Evolutionary conservation across 495 filamentous ascomycete genomes (phyloP), one percentile per base, ranked within the genome.

Genomic region (Penicillium roqueforti): DNA sequence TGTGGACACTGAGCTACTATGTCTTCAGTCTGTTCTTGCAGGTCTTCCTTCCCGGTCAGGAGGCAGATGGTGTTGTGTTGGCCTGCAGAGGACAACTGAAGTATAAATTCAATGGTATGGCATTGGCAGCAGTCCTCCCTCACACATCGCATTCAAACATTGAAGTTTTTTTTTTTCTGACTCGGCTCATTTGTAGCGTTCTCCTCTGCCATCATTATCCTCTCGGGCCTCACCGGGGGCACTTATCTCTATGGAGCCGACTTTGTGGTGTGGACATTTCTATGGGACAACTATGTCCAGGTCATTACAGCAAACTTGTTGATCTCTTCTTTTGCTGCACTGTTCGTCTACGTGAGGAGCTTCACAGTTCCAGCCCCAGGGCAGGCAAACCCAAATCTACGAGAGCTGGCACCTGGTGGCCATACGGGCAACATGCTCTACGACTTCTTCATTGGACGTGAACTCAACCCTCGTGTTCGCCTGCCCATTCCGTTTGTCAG

Each of bases 401-500:
- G 92, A 48, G 80, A 91, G 59, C 80, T 97, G 5, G 92, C 92
- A 0, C 80, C 83, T 4, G 91, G 90, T 45, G 91, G 89, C 47
- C 80, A 87, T 59, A 83, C 84, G 13, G 95, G 93, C 47, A 97
- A 96, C 65, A 70, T 87, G 44, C 70, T 97, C 29, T 97, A 97
- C 70, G 92, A 97, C 71, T 97, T 88, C 80, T 98, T 90, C 75
- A 97, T 97, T 58, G 93, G 93, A 18, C 90, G 93, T 32, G 93
- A 97, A 66, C 85, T 97, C 53, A 98, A 97, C 73, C 92, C 95
- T 7, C 91, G 91, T 26, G 68, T 97, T 44, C 82, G 77, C 4
- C 63, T 96, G 11, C 91, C 91, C 3, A 66, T 92, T 47, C 76
- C 93, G 19, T 87, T 89, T 58, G 59, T 76, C 51, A 70, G 69